Base-by-base conservation (phyloP, 192 early-diverging fungal species). In the Coemansia furcata region DNA sequence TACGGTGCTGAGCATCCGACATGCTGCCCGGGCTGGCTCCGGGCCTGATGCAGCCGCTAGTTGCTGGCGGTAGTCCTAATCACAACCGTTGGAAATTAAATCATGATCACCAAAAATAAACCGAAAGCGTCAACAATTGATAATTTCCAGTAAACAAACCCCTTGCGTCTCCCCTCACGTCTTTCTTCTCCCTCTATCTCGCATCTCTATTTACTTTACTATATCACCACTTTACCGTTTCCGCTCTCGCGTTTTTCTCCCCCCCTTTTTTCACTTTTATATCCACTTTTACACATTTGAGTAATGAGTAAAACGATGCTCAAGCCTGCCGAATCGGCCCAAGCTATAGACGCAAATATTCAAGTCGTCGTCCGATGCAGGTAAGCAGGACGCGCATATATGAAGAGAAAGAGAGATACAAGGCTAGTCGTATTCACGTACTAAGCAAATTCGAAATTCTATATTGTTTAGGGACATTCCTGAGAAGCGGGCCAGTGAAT, bases 311-410 rank as follows among this genome's bases (percentile, higher is more conserved):
- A n/a, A 12, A 19, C 35, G 10, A 63, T 57, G 49, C 55, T 40
- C 57, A 76, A 57, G 49, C 35, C n/a, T 5, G 66, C 60, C 38
- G 60, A 47, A 60, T 17, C 32, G 2, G 54, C 55, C 17, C 60
- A 78, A 11, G 76, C 81, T 46, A 92, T 92, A 47, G 90, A 85
- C 55, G 85, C 89, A 19, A 93, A 94, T 60, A 94, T 94, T 36
- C 92, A 94, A 66, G 92, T 93, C 1, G 87, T 92, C 3, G 87
- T 93, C 15, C 85, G 92, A 39, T 92, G 90, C 78, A 82, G 89
- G 90, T 90, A 85, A 74, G 68, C 46, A 33, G 23, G 23, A 23
- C 46, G n/a, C 21, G 49, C 33, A 6, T n/a, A 37, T 37, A 52
- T 66, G 15, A 21, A 15, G 14, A 12, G 2, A 55, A 12, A 26